phyloP scores from a whole-genome alignment of 2,329 filamentous ascomycete genomes.

The Thelonectria discophora region DNA sequence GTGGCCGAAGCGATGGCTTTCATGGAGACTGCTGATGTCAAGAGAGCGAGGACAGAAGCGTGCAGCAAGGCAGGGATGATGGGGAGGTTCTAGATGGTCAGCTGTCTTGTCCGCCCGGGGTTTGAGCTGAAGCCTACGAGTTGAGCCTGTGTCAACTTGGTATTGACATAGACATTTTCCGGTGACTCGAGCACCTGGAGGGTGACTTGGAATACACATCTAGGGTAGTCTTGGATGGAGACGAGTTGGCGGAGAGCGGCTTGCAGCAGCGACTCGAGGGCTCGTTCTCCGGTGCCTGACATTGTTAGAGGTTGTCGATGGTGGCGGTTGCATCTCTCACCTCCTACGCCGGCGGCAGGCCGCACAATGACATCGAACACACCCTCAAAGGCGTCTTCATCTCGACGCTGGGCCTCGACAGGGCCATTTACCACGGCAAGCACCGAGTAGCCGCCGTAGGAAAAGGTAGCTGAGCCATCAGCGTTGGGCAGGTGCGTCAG shows the following conservation, averaged over 20 bases:
- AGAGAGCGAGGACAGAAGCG: conserved; percentile 77
- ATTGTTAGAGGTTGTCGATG: conserved; percentile 18
- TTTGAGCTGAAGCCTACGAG: conserved; percentile 57
- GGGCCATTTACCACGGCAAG: conserved; percentile 91
- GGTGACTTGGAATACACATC: conserved; percentile 81
- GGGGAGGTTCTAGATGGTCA: conserved; percentile 70
- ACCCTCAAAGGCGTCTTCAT: conserved; percentile 92
- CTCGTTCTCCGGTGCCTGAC: conserved; percentile 75
- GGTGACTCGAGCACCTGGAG: conserved; percentile 79
- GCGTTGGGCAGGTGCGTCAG: conserved; percentile 72
- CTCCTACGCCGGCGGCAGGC: conserved; percentile 84
- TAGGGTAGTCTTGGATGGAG: conserved; percentile 77
- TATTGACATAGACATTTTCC: conserved; percentile 70
- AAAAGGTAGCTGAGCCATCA: conserved; percentile 83
- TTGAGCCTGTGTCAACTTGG: conserved; percentile 67
- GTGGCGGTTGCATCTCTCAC: conserved; percentile 53
- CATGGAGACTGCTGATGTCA: conserved; percentile 85
- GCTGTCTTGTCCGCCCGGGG: conserved; percentile 5
- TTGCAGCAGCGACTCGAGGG: conserved; percentile 81
- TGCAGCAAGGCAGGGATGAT: conserved; percentile 86
- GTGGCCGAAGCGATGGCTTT: conserved; percentile 74
- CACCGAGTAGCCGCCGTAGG: conserved; percentile 79
- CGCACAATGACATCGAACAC: conserved; percentile 89
- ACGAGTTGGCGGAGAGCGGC: conserved; percentile 78
- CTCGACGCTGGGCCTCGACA: conserved; percentile 85